Conservation (phyloP, 805 yeast genomes). For the Metschnikowia reukaufii region DNA sequence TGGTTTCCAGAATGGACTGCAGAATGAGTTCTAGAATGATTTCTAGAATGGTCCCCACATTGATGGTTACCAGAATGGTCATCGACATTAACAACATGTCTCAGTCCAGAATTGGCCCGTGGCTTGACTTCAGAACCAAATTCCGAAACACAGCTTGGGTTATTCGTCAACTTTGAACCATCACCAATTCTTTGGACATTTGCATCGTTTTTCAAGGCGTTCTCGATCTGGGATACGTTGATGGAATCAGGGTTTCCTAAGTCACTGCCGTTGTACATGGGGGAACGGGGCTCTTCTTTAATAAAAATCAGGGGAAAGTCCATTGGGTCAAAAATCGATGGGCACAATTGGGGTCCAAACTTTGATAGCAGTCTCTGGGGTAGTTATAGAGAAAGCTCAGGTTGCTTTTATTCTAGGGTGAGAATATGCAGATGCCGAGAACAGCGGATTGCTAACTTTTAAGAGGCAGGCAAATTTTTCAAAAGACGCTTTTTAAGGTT, state of each 20-base stretch:
- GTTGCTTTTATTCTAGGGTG: background rate
- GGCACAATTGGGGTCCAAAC: background rate
- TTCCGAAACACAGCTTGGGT: background rate
- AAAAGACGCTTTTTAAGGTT: background rate
- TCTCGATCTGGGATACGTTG: constrained; percentile 3
- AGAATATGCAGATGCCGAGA: constrained; percentile 8
- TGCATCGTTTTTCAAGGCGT: background rate
- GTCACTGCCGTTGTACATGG: background rate
- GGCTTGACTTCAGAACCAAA: background rate
- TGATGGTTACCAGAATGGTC: background rate
- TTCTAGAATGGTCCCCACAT: background rate
- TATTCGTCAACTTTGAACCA: background rate
- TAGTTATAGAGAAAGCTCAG: constrained; percentile 1
- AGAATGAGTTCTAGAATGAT: background rate
- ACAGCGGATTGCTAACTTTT: constrained; percentile 8
- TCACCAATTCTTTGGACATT: background rate
- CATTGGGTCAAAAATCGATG: background rate
- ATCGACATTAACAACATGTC: background rate
- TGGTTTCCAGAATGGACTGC: background rate
- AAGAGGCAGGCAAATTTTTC: background rate
- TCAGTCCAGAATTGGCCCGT: background rate
- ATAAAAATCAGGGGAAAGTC: constrained; percentile 1
- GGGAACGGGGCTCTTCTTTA: constrained; percentile 10
- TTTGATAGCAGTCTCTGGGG: background rate
- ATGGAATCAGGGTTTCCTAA: background rate